Conservation (phyloP, 2,329 filamentous ascomycete genomes). For the Diaporthe destruens region DNA sequence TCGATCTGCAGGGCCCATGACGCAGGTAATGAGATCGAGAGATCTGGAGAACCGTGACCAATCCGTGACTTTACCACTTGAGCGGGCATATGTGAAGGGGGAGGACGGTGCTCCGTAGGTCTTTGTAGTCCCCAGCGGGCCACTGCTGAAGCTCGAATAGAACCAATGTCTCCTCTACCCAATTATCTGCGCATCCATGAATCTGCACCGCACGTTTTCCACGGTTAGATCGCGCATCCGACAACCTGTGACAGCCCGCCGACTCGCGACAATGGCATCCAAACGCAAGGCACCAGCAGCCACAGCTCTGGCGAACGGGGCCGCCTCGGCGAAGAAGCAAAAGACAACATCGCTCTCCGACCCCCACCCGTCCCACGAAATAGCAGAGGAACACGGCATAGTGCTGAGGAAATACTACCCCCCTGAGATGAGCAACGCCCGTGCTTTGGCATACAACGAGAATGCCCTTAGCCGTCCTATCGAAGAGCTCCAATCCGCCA, state of each 20-base stretch:
- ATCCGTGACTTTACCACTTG: background rate
- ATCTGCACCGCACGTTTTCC: background rate
- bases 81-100: slow-evolving; percentile 18
- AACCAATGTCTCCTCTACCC: background rate
- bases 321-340: slow-evolving; percentile 29
- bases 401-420: slow-evolving; percentile 84
- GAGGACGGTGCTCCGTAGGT: background rate
- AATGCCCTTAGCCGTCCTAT: slow-evolving; percentile 79
- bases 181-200: background rate
- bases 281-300: slow-evolving; percentile 43
- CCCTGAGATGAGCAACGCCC: slow-evolving; percentile 84
- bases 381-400: slow-evolving; percentile 69
- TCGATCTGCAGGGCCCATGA: slow-evolving; percentile 39
- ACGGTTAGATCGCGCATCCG: slow-evolving; percentile 3
- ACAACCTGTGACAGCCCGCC: background rate
- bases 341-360: slow-evolving; percentile 42
- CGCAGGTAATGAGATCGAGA: slow-evolving; percentile 36
- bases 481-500: slow-evolving; percentile 71
- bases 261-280: slow-evolving; percentile 30
- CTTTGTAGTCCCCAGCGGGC: background rate
- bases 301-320: slow-evolving; percentile 2
- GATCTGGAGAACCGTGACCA: slow-evolving; percentile 25
- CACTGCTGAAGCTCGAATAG: background rate
- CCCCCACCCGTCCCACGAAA: slow-evolving; percentile 61
- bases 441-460: slow-evolving; percentile 80